phyloP scores from a whole-genome alignment of 352 stramenopile genomes.

The Phytophthora hybrid region DNA sequence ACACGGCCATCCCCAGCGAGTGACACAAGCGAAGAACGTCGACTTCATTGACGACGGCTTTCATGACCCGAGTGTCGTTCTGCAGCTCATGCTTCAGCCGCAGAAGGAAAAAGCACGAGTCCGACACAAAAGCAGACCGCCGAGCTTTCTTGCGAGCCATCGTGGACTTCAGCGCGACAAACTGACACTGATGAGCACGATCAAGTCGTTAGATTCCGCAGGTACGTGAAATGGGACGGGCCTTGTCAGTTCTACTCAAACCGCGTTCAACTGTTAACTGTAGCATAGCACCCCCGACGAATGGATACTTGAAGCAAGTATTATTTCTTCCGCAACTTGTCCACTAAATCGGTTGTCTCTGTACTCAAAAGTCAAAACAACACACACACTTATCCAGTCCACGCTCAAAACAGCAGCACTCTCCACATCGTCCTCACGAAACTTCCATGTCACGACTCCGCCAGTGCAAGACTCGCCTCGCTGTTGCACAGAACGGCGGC shows the following conservation, averaged over 20 bases:
- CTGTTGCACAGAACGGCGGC: slow-evolving; percentile 32
- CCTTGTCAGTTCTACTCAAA: too few relatives aligned
- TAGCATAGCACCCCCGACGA: too few relatives aligned
- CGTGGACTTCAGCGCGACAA: too few relatives aligned
- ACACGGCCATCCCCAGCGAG: slow-evolving; percentile 50
- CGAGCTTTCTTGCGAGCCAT: slow-evolving; percentile 25
- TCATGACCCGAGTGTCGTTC: slow-evolving; percentile 63
- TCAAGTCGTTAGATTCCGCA: too few relatives aligned
- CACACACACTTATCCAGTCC: neutral
- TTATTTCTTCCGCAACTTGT: neutral
- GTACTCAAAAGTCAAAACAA: slow-evolving; percentile 2
- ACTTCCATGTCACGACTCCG: neutral
- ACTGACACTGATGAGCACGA: too few relatives aligned
- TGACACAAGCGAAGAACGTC: slow-evolving; percentile 70
- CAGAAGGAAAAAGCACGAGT: slow-evolving; percentile 55
- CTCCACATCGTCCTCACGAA: neutral
- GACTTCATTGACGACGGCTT: slow-evolving; percentile 68
- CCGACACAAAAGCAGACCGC: neutral
- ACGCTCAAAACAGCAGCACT: neutral
- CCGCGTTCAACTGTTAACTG: too few relatives aligned
- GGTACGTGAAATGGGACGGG: too few relatives aligned
- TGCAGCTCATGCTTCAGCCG: slow-evolving; percentile 54
- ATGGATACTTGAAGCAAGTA: neutral
- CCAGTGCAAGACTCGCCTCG: slow-evolving; percentile 43
- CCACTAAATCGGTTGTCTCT: neutral